Evolutionary conservation across 805 yeast genomes (phyloP).

Genomic region (Debaryomyces castellii): DNA sequence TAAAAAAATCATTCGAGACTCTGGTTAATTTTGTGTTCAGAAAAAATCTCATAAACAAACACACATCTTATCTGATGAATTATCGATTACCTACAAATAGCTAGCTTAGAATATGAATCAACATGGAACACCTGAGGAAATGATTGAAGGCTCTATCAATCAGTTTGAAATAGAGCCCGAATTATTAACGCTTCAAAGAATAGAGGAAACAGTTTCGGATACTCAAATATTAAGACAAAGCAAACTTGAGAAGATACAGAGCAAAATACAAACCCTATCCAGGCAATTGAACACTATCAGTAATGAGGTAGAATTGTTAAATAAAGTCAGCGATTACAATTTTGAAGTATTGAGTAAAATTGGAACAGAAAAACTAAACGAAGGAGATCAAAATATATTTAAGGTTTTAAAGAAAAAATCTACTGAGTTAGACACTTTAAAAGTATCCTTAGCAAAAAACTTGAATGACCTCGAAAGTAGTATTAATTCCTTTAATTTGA

Average conservation of each 20-base stretch:
- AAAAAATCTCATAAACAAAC: neutral
- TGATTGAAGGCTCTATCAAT: constrained; percentile 32
- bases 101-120: constrained; percentile 1
- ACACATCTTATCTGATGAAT: neutral
- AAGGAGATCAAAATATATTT: constrained; percentile 23
- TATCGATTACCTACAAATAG: neutral
- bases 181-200: constrained; percentile 43
- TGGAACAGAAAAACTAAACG: constrained; percentile 5
- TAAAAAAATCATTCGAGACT: neutral
- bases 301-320: constrained; percentile 18
- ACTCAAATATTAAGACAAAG: constrained; percentile 27
- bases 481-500: constrained; percentile 33
- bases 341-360: constrained; percentile 16
- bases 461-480: constrained; percentile 49
- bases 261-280: constrained; percentile 7
- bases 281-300: constrained; percentile 9
- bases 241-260: constrained; percentile 14
- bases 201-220: constrained; percentile 35
- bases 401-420: constrained; percentile 25
- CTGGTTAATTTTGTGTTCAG: neutral
- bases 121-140: constrained; percentile 8
- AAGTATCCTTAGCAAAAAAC: constrained; percentile 51
- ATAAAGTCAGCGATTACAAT: constrained; percentile 19
- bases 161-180: constrained; percentile 55
- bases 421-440: constrained; percentile 41